Conservation (phyloP, 805 yeast genomes). For the Torulaspora delbrueckii region DNA sequence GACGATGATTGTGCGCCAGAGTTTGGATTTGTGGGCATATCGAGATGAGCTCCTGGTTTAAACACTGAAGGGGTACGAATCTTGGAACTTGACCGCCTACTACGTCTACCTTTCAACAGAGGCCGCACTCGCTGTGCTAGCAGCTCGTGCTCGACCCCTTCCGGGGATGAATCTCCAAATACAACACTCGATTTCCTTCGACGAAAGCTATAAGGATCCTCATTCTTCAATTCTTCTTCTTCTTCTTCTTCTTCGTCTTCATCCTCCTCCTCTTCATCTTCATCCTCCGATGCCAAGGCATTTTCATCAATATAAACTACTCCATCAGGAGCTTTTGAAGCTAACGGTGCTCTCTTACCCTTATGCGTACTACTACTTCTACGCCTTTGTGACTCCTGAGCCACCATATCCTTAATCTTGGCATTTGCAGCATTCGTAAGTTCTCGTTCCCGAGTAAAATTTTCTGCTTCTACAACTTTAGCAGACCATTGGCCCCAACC, state of each 20-base stretch:
- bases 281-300: constrained; percentile 34
- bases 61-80: constrained; percentile 18
- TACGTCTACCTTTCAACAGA: constrained; percentile 13
- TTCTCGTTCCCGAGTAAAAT: constrained; percentile 40
- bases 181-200: constrained; percentile 29
- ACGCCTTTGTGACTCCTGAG: constrained; percentile 29
- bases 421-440: constrained; percentile 38
- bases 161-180: constrained; percentile 25
- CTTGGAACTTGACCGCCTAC: constrained; percentile 21
- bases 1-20: constrained; percentile 2
- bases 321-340: constrained; percentile 12
- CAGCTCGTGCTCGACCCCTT: constrained; percentile 19
- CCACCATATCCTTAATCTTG: constrained; percentile 42
- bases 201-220: constrained; percentile 15
- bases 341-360: constrained; percentile 6
- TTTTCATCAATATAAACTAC: constrained; percentile 40
- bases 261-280: constrained; percentile 38
- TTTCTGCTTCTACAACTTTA: constrained; percentile 40
- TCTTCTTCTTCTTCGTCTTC: constrained; percentile 14
- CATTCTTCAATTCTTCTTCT: constrained; percentile 10
- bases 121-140: constrained; percentile 17
- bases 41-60: constrained; percentile 15
- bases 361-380: constrained; percentile 26
- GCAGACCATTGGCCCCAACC: constrained; percentile 98
- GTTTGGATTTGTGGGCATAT: constrained; percentile 6